Conservation (phyloP, 2,329 filamentous ascomycete species). For the Dactylellina sp. region DNA sequence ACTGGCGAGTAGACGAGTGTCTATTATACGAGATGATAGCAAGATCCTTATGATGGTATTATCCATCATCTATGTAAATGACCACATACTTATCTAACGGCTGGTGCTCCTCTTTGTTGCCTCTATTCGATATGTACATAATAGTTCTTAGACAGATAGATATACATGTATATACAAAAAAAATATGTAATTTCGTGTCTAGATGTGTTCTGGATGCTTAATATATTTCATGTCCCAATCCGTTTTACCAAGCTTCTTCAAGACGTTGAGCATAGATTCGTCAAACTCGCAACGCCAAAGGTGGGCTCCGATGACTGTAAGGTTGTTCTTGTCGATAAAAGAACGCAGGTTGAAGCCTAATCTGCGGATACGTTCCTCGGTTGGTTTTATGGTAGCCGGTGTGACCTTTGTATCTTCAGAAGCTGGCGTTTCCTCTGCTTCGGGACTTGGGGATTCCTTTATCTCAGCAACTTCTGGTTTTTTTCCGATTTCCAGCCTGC, state of each 20-base stretch:
- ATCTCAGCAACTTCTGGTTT: conserved; percentile 2
- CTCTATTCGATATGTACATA: conserved; percentile 47
- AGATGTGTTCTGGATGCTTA: conserved; percentile 73
- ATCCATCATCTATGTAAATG: too few relatives aligned
- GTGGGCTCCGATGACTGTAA: conserved; percentile 82
- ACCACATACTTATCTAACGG: conserved; percentile 3
- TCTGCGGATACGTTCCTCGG: conserved; percentile 61
- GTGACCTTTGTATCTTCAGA: conserved; percentile 1
- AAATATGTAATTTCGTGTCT: conserved; percentile 7
- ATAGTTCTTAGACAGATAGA: conserved; percentile 21
- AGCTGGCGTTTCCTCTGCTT: not conserved
- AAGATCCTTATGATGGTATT: too few relatives aligned
- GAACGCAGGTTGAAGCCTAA: conserved; percentile 80
- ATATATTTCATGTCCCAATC: conserved; percentile 87
- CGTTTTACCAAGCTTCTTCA: conserved; percentile 79
- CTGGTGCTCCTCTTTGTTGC: conserved; percentile 26
- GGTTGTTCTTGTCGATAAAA: conserved; percentile 76
- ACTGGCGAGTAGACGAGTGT: conserved; percentile 13
- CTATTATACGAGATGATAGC: conserved; percentile 16
- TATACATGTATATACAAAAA: conserved; percentile 50
- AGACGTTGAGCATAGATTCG: conserved; percentile 84
- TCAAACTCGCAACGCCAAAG: conserved; percentile 94
- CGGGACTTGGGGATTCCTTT: conserved; percentile 63
- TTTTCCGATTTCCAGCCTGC: conserved; percentile 71
- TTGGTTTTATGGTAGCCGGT: not conserved